Evolutionary conservation across 352 stramenopile genomes (phyloP).

Genomic region (Phytophthora ohioensis): DNA sequence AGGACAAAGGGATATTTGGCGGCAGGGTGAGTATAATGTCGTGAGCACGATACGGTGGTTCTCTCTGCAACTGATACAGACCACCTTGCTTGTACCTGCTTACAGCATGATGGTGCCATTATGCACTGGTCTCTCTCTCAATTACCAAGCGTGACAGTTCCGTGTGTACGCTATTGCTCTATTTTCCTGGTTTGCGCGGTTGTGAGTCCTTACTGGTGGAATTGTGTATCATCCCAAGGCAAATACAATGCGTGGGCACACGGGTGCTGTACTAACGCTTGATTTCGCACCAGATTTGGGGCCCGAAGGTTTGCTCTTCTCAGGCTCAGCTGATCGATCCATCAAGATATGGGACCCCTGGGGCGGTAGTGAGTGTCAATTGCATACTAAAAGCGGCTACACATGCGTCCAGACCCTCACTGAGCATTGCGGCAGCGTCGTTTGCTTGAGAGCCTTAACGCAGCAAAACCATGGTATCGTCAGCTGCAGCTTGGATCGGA

Average conservation of each 20-base stretch:
- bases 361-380: constrained; percentile 47
- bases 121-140: constrained; percentile 66
- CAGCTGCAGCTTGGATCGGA: constrained; percentile 76
- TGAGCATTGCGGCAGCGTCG: constrained; percentile 64
- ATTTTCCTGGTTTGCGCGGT: neutral
- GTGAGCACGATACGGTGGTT: neutral
- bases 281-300: constrained; percentile 54
- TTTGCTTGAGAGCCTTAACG: constrained; percentile 52
- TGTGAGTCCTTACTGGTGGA: constrained; percentile 2
- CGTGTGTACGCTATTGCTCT: constrained; percentile 42
- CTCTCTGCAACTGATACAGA: neutral
- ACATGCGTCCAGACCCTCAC: constrained; percentile 73
- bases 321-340: constrained; percentile 66
- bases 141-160: constrained; percentile 50
- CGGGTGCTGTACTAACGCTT: constrained; percentile 58
- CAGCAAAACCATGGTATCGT: constrained; percentile 64
- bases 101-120: constrained; percentile 70
- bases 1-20: constrained; percentile 61
- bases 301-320: constrained; percentile 68
- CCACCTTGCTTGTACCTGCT: neutral
- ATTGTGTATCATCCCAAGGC: constrained; percentile 35
- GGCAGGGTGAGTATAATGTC: constrained; percentile 48
- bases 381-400: constrained; percentile 39
- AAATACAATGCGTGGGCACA: constrained; percentile 58
- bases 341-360: constrained; percentile 84